Percentiles rank a stretch among this genome's conserved stretches.
phyloP scores from a whole-genome alignment of 768 basidiomycete species.

The Galerina sulciceps region DNA sequence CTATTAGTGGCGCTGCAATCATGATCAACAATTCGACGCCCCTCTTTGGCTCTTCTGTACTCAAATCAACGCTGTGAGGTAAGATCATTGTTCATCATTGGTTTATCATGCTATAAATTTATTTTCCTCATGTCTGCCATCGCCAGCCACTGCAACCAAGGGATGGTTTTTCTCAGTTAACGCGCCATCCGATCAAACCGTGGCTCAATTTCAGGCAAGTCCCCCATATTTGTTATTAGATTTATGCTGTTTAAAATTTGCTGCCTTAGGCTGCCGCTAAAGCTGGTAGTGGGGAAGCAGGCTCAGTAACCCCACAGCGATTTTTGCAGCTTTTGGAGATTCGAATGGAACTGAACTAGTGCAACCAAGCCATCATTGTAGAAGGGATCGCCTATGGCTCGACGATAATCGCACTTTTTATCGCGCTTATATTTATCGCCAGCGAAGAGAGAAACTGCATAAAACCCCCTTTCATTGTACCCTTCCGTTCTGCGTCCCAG shows the following conservation, averaged over 20 bases:
- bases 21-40: slow-evolving; percentile 45
- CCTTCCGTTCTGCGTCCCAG: too few relatives aligned
- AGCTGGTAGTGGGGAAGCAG: slow-evolving; percentile 3
- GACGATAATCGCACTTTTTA: too few relatives aligned
- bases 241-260: too few relatives aligned
- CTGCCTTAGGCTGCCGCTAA: slow-evolving; percentile 19
- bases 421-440: too few relatives aligned
- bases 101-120: neutral
- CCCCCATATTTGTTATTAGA: neutral
- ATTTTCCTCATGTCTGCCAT: slow-evolving; percentile 1
- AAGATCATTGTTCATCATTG: neutral
- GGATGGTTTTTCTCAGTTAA: slow-evolving; percentile 72
- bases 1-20: too few relatives aligned
- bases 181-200: slow-evolving; percentile 49
- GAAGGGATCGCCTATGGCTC: too few relatives aligned
- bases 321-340: too few relatives aligned
- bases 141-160: slow-evolving; percentile 49
- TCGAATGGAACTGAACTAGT: too few relatives aligned
- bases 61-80: slow-evolving; percentile 39
- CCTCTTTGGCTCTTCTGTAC: slow-evolving; percentile 70
- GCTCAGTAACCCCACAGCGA: too few relatives aligned
- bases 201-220: slow-evolving; percentile 49
- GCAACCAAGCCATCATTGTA: too few relatives aligned
- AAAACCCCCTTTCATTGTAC: too few relatives aligned
- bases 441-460: too few relatives aligned